A percentile compares a stretch with the other conserved stretches of the same genome.
Conservation (phyloP, 108 stramenopile species). For the Mediolabrus comicus region DNA sequence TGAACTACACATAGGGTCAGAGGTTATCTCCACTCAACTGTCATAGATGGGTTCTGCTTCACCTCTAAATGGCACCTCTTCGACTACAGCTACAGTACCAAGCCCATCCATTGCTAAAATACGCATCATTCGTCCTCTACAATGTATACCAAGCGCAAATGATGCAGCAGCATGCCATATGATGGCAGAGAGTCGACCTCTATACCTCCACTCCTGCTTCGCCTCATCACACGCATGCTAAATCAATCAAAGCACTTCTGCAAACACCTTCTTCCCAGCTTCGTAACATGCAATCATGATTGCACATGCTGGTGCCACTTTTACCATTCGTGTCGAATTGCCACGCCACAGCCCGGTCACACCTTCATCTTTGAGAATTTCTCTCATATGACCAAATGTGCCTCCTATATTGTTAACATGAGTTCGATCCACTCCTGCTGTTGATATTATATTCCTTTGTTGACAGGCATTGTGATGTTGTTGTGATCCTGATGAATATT, state of each 20-base stretch:
- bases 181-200: too few species aligned
- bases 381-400: conserved; percentile 1
- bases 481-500: neutral
- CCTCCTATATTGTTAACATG: conserved; percentile 80
- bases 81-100: too few species aligned
- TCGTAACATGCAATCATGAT: conserved; percentile 96
- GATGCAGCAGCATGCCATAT: too few species aligned
- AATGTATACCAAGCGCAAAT: too few species aligned
- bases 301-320: conserved; percentile 94
- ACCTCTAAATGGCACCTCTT: too few species aligned
- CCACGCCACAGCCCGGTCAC: conserved; percentile 83
- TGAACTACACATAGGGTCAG: too few species aligned
- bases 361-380: conserved; percentile 58
- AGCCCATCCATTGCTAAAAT: too few species aligned
- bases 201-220: too few species aligned
- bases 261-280: conserved; percentile 74
- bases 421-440: neutral
- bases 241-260: conserved; percentile 10
- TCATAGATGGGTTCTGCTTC: too few species aligned
- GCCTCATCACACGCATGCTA: too few species aligned
- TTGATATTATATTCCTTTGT: neutral
- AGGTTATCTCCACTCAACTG: too few species aligned
- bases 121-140: too few species aligned
- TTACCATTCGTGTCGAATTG: conserved; percentile 79
- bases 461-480: neutral